Conservation (phyloP, 176 grass and related monocot species). For the Chrysopogon serrulatus region DNA sequence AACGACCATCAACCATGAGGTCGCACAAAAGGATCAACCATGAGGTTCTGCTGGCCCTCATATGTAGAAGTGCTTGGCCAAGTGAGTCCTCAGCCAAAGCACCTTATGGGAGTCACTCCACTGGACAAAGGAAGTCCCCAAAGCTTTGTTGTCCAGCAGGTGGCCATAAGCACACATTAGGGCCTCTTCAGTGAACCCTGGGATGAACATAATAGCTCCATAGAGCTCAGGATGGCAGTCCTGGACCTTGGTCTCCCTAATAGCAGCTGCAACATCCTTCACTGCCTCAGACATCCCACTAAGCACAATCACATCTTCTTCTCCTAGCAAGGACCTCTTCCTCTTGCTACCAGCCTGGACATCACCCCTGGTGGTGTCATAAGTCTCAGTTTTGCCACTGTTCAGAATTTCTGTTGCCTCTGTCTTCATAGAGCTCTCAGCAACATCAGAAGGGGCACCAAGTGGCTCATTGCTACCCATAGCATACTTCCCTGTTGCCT, state of each 20-base stretch:
- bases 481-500: not conserved
- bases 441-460: not conserved
- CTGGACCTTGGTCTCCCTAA: not conserved
- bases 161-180: not conserved
- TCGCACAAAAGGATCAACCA: not conserved
- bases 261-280: not conserved
- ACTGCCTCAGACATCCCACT: not conserved
- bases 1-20: not conserved
- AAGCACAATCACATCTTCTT: not conserved
- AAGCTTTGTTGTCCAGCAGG: not conserved
- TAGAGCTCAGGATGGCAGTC: not conserved
- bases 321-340: too few relatives aligned
- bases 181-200: not conserved
- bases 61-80: not conserved
- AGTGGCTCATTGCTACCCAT: not conserved
- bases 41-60: not conserved
- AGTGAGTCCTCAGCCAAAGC: not conserved
- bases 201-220: not conserved
- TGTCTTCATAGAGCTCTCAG: not conserved
- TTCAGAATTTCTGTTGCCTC: not conserved
- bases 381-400: too few relatives aligned
- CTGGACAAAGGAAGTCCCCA: not conserved
- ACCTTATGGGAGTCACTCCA: not conserved
- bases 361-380: too few relatives aligned
- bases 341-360: too few relatives aligned